Evolutionary conservation across 805 yeast species (phyloP).

Genomic region (Saccharomycopsis fermentans): DNA sequence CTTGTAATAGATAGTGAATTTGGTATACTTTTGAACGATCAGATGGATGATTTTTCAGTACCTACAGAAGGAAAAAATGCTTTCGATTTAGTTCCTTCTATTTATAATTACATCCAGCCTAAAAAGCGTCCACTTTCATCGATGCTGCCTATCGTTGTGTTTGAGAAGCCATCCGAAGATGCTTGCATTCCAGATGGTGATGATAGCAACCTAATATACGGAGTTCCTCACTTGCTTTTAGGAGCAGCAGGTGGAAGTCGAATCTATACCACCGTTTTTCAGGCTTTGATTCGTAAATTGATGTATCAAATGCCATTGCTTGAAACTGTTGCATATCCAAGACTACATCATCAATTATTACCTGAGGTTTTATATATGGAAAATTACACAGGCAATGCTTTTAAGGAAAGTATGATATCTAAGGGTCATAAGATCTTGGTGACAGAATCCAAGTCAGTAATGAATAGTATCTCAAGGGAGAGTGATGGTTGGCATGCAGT

Average conservation of each 20-base stretch:
- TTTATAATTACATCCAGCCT: slow-evolving; percentile 68
- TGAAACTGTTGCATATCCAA: slow-evolving; percentile 66
- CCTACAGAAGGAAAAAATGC: slow-evolving; percentile 55
- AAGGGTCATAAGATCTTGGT: slow-evolving; percentile 43
- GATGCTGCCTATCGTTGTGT: slow-evolving; percentile 64
- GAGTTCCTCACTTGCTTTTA: slow-evolving; percentile 52
- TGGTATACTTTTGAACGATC: slow-evolving; percentile 75
- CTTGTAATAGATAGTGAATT: slow-evolving; percentile 70
- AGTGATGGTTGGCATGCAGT: slow-evolving; percentile 56
- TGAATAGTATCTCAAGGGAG: slow-evolving; percentile 42
- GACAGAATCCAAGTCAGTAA: slow-evolving; percentile 40
- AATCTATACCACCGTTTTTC: slow-evolving; percentile 73
- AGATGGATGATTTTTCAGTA: slow-evolving; percentile 90
- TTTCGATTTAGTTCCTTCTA: slow-evolving; percentile 72
- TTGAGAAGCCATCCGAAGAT: slow-evolving; percentile 24
- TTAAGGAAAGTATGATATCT: slow-evolving; percentile 27
- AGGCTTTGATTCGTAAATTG: slow-evolving; percentile 61
- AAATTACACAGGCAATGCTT: slow-evolving; percentile 34
- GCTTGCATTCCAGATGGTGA: neutral
- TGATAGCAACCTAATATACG: slow-evolving; percentile 19
- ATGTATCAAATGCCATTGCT: slow-evolving; percentile 49
- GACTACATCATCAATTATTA: slow-evolving; percentile 82
- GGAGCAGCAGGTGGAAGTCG: slow-evolving; percentile 96
- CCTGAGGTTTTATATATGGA: slow-evolving; percentile 66
- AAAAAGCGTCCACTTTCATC: slow-evolving; percentile 78